A percentile compares a stretch with the other conserved stretches of the same genome.
phyloP scores from a whole-genome alignment of 1,284 basidiomycete genomes.

The Moesziomyces sp. region DNA sequence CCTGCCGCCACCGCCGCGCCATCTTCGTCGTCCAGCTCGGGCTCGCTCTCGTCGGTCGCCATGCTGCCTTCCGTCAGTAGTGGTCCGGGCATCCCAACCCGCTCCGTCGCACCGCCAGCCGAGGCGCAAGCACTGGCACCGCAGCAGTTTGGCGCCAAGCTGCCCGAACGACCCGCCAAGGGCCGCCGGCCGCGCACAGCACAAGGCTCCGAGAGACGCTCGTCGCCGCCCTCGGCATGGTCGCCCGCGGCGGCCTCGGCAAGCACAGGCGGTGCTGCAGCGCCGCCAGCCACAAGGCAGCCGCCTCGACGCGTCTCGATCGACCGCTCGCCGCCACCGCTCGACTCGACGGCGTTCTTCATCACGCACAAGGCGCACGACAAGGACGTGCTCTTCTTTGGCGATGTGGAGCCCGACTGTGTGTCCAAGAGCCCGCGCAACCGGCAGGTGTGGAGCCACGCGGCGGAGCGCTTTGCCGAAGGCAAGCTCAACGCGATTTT shows the following conservation, averaged over 20 bases:
- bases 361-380: constrained; percentile 59
- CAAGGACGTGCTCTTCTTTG: constrained; percentile 63
- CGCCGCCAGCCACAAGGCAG: constrained; percentile 9
- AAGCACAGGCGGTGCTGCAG: neutral
- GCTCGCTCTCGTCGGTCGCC: constrained; percentile 10
- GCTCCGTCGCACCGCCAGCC: neutral
- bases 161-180: constrained; percentile 21
- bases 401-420: constrained; percentile 65
- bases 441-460: constrained; percentile 55
- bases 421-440: constrained; percentile 55
- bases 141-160: constrained; percentile 1
- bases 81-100: constrained; percentile 14
- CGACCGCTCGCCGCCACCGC: constrained; percentile 43
- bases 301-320: constrained; percentile 43
- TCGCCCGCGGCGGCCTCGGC: constrained; percentile 13
- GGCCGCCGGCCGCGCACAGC: constrained; percentile 49
- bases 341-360: constrained; percentile 63
- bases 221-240: constrained; percentile 41
- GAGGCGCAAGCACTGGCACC: constrained; percentile 3
- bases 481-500: constrained; percentile 59
- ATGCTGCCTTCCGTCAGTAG: constrained; percentile 17
- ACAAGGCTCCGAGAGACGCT: constrained; percentile 46
- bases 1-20: constrained; percentile 7
- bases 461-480: constrained; percentile 52
- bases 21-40: constrained; percentile 5